A percentile compares a stretch with the other conserved stretches of the same genome.
Evolutionary conservation across 768 basidiomycete species (phyloP).

Genomic region (Collybiopsis confluens): DNA sequence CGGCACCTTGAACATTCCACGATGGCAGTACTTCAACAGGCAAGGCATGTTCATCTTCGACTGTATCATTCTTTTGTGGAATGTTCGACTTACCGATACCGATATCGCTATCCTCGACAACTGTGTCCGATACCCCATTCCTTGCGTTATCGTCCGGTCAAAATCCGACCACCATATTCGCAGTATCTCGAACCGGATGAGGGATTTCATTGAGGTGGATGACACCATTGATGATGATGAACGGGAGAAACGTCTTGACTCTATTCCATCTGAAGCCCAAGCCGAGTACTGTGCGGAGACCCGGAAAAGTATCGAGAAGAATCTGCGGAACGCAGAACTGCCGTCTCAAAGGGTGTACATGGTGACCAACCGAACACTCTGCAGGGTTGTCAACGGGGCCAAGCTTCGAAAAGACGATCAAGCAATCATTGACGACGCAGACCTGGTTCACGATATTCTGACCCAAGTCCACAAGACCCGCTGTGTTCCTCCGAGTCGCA

Average conservation of each 20-base stretch:
- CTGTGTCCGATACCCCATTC: constrained; percentile 25
- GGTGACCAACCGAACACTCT: not conserved
- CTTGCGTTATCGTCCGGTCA: constrained; percentile 30
- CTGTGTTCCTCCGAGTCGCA: too few relatives aligned
- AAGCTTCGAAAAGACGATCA: not conserved
- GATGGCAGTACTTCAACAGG: constrained; percentile 32
- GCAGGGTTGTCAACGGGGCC: not conserved
- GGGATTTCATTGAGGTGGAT: not conserved
- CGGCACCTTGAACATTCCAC: constrained; percentile 25
- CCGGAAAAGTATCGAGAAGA: not conserved
- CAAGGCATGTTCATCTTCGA: constrained; percentile 33
- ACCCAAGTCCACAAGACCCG: not conserved
- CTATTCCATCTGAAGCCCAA: not conserved
- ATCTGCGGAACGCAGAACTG: not conserved
- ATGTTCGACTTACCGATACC: constrained; percentile 28
- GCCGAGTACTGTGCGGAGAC: not conserved
- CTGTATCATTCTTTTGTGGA: constrained; percentile 27
- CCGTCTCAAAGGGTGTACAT: not conserved
- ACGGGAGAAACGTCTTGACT: not conserved
- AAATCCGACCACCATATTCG: constrained; percentile 21
- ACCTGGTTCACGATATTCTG: not conserved
- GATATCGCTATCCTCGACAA: constrained; percentile 28
- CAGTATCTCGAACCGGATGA: not conserved
- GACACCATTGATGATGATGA: not conserved
- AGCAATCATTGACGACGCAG: not conserved